Evolutionary conservation across 1,284 basidiomycete species (phyloP).

Genomic region (Sanghuangporus weigelae): DNA sequence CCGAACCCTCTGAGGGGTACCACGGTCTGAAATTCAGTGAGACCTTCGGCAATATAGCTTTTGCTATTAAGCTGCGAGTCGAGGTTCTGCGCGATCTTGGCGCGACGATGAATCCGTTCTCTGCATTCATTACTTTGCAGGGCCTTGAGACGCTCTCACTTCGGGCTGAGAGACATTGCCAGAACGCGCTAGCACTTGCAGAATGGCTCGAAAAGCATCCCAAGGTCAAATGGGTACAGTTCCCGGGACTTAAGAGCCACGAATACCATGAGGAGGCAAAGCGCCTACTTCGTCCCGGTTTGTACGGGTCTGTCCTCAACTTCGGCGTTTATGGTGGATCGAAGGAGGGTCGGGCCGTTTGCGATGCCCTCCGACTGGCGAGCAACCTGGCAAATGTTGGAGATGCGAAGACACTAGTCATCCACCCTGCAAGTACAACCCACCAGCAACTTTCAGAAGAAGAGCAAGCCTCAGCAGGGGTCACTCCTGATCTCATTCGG

Average conservation of each 20-base stretch:
- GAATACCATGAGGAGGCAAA: slow-evolving; percentile 58
- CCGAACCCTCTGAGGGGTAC: slow-evolving; percentile 78
- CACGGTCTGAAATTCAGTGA: slow-evolving; percentile 75
- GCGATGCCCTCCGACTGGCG: slow-evolving; percentile 73
- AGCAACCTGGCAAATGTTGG: slow-evolving; percentile 75
- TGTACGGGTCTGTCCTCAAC: slow-evolving; percentile 74
- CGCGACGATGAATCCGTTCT: slow-evolving; percentile 74
- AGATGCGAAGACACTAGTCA: slow-evolving; percentile 78
- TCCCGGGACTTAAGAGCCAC: slow-evolving; percentile 70
- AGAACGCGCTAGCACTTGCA: slow-evolving; percentile 74
- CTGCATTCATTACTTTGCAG: slow-evolving; percentile 77
- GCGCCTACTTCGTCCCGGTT: slow-evolving; percentile 49
- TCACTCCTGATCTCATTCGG: slow-evolving; percentile 77
- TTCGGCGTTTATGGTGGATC: slow-evolving; percentile 77
- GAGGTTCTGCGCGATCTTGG: slow-evolving; percentile 80
- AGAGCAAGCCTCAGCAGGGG: slow-evolving; percentile 68
- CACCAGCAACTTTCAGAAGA: slow-evolving; percentile 72
- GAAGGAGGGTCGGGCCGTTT: slow-evolving; percentile 55
- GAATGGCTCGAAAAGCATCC: slow-evolving; percentile 70
- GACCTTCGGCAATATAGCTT: slow-evolving; percentile 70
- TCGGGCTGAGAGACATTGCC: slow-evolving; percentile 69
- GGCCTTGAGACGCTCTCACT: slow-evolving; percentile 85
- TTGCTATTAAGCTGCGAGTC: slow-evolving; percentile 68
- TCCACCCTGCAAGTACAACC: slow-evolving; percentile 82
- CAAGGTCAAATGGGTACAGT: slow-evolving; percentile 77